These are phyloP conservation scores for Collybia nuda DNA, from an alignment of 768 basidiomycete genomes.

Conservation along the genomic window DNA sequence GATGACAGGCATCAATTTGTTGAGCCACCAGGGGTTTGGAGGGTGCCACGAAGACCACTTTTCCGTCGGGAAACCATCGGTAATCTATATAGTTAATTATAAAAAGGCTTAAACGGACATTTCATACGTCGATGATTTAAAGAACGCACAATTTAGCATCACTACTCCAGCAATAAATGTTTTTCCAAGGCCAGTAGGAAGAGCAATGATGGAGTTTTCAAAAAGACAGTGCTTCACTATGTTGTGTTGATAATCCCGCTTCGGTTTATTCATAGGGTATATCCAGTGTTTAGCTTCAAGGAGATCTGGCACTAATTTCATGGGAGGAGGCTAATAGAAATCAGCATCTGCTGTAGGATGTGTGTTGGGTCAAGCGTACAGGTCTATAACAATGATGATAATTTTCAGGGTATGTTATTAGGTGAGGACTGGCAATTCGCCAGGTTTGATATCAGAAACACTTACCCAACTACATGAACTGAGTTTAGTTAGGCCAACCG, in stretches of 20 bases:
- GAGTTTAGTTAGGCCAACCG: background rate
- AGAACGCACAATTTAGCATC: slow-evolving; percentile 81
- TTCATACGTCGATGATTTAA: background rate
- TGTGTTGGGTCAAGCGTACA: slow-evolving; percentile 20
- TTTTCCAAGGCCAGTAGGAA: slow-evolving; percentile 96
- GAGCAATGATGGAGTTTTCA: slow-evolving; percentile 90
- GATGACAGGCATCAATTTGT: slow-evolving; percentile 91
- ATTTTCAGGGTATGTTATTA: background rate
- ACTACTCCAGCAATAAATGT: slow-evolving; percentile 97
- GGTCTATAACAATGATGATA: slow-evolving; percentile 19
- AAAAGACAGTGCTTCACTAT: slow-evolving; percentile 85
- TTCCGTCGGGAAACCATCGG: slow-evolving; percentile 90
- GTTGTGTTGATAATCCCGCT: slow-evolving; percentile 93
- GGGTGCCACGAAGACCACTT: slow-evolving; percentile 93
- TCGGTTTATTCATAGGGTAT: slow-evolving; percentile 84
- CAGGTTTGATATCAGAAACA: slow-evolving; percentile 7
- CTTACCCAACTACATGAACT: slow-evolving; percentile 51
- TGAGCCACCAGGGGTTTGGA: slow-evolving; percentile 96
- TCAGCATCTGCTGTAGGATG: background rate
- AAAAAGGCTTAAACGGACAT: slow-evolving; percentile 1
- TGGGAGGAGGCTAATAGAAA: slow-evolving; percentile 57
- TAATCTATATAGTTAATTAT: slow-evolving; percentile 53
- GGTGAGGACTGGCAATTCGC: background rate
- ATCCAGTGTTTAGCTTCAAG: slow-evolving; percentile 85
- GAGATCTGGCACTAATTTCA: slow-evolving; percentile 79